Percentiles rank a stretch among this genome's conserved stretches.
Conservation (phyloP, 2,329 filamentous ascomycete genomes). For the Ascochyta koolunga region DNA sequence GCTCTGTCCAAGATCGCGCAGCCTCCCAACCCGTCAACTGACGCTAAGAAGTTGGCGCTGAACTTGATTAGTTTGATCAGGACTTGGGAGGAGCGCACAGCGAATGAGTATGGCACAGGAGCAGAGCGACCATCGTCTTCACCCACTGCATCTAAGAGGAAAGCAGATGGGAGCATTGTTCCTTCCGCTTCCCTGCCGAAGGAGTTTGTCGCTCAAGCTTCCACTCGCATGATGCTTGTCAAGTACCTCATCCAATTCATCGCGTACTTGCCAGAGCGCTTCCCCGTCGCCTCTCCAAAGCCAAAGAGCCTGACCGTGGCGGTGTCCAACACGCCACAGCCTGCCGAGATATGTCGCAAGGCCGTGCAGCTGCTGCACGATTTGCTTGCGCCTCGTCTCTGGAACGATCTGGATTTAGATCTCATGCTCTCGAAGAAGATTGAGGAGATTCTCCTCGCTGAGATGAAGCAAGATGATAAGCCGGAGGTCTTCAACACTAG, state of each 20-base stretch:
- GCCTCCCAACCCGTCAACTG: slow-evolving; percentile 82
- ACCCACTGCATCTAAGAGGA: slow-evolving; percentile 73
- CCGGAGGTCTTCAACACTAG: slow-evolving; percentile 78
- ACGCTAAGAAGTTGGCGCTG: slow-evolving; percentile 88
- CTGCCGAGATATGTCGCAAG: slow-evolving; percentile 83
- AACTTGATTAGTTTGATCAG: slow-evolving; percentile 91
- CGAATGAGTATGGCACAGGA: slow-evolving; percentile 59
- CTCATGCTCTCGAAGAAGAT: slow-evolving; percentile 83
- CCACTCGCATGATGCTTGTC: slow-evolving; percentile 78
- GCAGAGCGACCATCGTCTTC: slow-evolving; percentile 64
- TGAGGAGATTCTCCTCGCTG: slow-evolving; percentile 81
- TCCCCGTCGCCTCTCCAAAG: slow-evolving; percentile 64
- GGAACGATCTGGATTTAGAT: slow-evolving; percentile 91
- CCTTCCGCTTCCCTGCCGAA: slow-evolving; percentile 60
- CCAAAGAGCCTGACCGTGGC: slow-evolving; percentile 48
- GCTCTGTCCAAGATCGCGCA: slow-evolving; percentile 87
- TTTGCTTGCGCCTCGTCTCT: slow-evolving; percentile 83
- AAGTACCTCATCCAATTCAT: slow-evolving; percentile 98
- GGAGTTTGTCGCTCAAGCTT: slow-evolving; percentile 51
- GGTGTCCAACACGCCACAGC: slow-evolving; percentile 51
- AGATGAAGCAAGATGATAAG: slow-evolving; percentile 60
- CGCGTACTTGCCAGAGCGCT: slow-evolving; percentile 85
- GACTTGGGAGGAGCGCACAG: slow-evolving; percentile 87
- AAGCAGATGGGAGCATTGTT: slow-evolving; percentile 68
- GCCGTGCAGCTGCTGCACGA: slow-evolving; percentile 82